A percentile compares a stretch with the other conserved stretches of the same genome.
phyloP scores from a whole-genome alignment of 495 filamentous ascomycete genomes.

The Trichoderma parareesei region DNA sequence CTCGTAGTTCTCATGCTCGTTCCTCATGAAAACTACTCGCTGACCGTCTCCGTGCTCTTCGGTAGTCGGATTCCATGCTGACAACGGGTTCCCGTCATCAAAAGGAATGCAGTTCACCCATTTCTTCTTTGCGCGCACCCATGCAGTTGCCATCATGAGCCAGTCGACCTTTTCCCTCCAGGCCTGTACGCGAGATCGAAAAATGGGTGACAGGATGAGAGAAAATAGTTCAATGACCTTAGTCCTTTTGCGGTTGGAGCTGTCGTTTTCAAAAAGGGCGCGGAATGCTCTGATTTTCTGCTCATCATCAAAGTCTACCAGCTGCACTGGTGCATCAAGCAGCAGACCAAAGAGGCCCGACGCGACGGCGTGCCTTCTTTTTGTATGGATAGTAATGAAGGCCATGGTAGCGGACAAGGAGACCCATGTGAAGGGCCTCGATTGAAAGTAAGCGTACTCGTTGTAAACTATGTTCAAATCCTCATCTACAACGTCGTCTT shows the following conservation, averaged over 20 bases:
- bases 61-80: neutral
- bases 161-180: neutral
- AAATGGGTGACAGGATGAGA: neutral
- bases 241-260: neutral
- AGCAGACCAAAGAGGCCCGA: neutral
- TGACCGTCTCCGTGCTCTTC: neutral
- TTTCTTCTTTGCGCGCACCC: neutral
- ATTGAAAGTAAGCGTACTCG: neutral
- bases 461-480: neutral
- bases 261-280: neutral
- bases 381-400: neutral
- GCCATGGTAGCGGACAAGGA: neutral
- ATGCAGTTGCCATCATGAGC: neutral
- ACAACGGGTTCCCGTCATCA: neutral
- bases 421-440: neutral
- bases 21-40: neutral
- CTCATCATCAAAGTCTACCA: neutral
- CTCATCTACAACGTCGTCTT: neutral
- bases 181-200: neutral
- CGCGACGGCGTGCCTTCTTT: conserved; percentile 1
- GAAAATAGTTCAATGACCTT: neutral
- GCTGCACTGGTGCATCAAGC: neutral
- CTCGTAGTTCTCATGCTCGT: neutral
- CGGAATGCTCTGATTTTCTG: neutral
- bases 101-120: neutral